Evolutionary conservation across 176 grass and related monocot genomes (phyloP).

Genomic region (Alopecurus myosuroides): DNA sequence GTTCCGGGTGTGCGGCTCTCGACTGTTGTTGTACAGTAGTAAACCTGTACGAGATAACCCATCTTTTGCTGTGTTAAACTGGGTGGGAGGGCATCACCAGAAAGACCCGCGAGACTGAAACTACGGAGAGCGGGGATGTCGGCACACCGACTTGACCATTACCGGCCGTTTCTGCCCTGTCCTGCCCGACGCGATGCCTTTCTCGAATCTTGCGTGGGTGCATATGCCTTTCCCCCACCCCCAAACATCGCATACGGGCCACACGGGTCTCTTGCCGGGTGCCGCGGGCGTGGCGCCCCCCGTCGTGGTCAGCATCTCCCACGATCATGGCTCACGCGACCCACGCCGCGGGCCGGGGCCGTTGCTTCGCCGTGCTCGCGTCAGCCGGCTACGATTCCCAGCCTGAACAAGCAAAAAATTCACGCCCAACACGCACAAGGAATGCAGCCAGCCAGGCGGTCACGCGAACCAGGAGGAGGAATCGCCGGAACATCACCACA

Average conservation of each 20-base stretch:
- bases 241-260: not conserved
- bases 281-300: not conserved
- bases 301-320: not conserved
- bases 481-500: not conserved
- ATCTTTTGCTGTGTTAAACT: not conserved
- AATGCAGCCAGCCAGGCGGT: not conserved
- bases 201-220: not conserved
- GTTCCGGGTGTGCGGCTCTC: not conserved
- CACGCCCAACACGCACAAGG: not conserved
- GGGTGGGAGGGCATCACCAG: not conserved
- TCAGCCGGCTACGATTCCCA: not conserved
- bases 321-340: not conserved
- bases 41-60: not conserved
- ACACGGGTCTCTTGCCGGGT: not conserved
- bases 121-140: not conserved
- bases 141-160: not conserved
- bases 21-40: not conserved
- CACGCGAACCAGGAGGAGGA: not conserved
- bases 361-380: not conserved
- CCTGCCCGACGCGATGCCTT: not conserved
- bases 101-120: not conserved
- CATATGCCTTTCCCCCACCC: not conserved
- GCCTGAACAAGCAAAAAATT: not conserved
- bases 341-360: not conserved
- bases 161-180: not conserved